A percentile compares a stretch with the other conserved stretches of the same genome.
Conservation (phyloP, 208 protist species). For the Trichomonas tenax region DNA sequence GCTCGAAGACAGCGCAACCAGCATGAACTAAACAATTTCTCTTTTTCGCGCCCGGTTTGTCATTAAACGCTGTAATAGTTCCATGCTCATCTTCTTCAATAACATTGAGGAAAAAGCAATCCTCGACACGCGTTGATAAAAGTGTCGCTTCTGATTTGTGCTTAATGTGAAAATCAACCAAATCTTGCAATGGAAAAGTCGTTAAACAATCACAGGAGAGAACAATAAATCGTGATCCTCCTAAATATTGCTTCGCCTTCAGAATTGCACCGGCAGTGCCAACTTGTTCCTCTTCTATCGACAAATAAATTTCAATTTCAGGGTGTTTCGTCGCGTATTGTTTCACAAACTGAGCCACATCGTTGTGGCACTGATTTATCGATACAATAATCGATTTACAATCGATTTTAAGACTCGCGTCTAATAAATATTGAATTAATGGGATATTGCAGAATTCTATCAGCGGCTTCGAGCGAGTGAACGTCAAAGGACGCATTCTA, state of each 20-base stretch:
- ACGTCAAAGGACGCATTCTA: conserved; percentile 79
- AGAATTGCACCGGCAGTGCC: conserved; percentile 86
- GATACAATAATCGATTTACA: conserved; percentile 79
- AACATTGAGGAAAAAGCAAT: conserved; percentile 90
- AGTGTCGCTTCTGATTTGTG: conserved; percentile 86
- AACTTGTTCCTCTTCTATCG: conserved; percentile 74
- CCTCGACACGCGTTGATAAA: conserved; percentile 71
- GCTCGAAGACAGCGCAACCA: background rate
- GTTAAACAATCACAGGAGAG: conserved; percentile 89
- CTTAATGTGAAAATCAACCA: conserved; percentile 73
- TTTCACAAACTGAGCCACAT: conserved; percentile 70
- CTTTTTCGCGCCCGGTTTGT: conserved; percentile 79
- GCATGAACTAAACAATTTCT: conserved; percentile 30
- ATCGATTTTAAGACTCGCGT: conserved; percentile 61
- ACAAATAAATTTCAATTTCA: conserved; percentile 75
- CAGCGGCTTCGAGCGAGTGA: conserved; percentile 82
- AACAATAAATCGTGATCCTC: conserved; percentile 81
- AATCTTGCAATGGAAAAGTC: conserved; percentile 69
- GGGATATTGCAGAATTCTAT: conserved; percentile 90
- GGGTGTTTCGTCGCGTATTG: conserved; percentile 47
- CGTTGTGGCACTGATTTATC: conserved; percentile 78
- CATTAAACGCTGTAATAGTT: conserved; percentile 61
- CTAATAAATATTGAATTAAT: conserved; percentile 87
- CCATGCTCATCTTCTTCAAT: conserved; percentile 68
- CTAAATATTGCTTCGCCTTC: conserved; percentile 64